These are phyloP conservation scores for Aspergillus novoparasiticus DNA, from an alignment of 2,329 filamentous ascomycete species.

Conservation along the genomic window DNA sequence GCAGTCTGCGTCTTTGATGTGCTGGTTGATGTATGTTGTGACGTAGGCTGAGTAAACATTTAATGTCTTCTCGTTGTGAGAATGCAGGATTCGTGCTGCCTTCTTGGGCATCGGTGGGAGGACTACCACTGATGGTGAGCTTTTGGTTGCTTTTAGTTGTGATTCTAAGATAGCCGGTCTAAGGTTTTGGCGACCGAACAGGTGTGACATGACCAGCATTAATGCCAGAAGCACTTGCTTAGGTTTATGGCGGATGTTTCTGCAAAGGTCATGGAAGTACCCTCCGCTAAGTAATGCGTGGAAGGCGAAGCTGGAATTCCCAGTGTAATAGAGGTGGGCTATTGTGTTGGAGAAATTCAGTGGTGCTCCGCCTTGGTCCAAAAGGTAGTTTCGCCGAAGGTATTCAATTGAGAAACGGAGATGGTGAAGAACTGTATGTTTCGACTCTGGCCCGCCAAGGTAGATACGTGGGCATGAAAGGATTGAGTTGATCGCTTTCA, in stretches of 20 bases:
- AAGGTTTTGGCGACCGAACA: slow-evolving; percentile 63
- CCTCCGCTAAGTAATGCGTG: slow-evolving; percentile 72
- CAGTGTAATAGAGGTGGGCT: slow-evolving; percentile 74
- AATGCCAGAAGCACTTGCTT: slow-evolving; percentile 59
- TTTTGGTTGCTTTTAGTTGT: slow-evolving; percentile 51
- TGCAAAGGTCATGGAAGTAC: slow-evolving; percentile 69
- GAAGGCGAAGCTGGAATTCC: slow-evolving; percentile 75
- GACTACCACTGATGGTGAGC: slow-evolving; percentile 65
- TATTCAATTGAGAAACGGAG: slow-evolving; percentile 81
- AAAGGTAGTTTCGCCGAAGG: slow-evolving; percentile 67
- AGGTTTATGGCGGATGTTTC: slow-evolving; percentile 55
- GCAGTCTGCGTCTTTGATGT: slow-evolving; percentile 58
- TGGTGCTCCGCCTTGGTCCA: slow-evolving; percentile 63
- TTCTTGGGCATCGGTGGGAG: slow-evolving; percentile 64
- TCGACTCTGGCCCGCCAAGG: slow-evolving; percentile 68
- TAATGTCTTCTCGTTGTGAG: slow-evolving; percentile 68
- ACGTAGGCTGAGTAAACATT: slow-evolving; percentile 70
- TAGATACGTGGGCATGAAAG: slow-evolving; percentile 71
- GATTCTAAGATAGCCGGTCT: slow-evolving; percentile 46
- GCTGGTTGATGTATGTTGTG: slow-evolving; percentile 67
- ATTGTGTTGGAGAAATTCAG: slow-evolving; percentile 73
- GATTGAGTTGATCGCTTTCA: slow-evolving; percentile 58
- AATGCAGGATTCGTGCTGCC: slow-evolving; percentile 58
- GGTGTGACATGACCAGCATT: slow-evolving; percentile 69
- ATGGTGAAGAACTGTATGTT: slow-evolving; percentile 72